A percentile compares a stretch with the other conserved stretches of the same genome.
These are phyloP conservation scores for Mollisia scopiformis DNA, from an alignment of 2,329 filamentous ascomycete genomes.

Conservation along the genomic window DNA sequence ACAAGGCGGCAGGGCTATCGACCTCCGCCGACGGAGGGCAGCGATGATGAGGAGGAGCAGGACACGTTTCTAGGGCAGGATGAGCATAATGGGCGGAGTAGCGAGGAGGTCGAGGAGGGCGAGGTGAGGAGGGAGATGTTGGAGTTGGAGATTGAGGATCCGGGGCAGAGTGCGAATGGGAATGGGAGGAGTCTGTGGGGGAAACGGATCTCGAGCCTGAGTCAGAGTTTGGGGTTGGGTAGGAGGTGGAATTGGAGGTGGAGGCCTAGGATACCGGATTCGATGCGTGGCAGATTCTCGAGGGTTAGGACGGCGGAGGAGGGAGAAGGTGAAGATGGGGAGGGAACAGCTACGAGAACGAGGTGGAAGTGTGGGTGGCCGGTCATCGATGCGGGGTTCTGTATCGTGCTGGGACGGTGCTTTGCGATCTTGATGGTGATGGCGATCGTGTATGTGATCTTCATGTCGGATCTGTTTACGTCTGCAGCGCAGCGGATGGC, in stretches of 20 bases:
- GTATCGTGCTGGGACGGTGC: slow-evolving; percentile 72
- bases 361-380: slow-evolving; percentile 25
- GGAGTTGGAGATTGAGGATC: slow-evolving; percentile 85
- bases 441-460: slow-evolving; percentile 79
- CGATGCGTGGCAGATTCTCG: not conserved
- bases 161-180: slow-evolving; percentile 37
- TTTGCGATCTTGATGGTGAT: slow-evolving; percentile 77
- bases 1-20: slow-evolving; percentile 65
- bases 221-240: not conserved
- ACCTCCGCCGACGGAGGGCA: slow-evolving; percentile 73
- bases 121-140: slow-evolving; percentile 81
- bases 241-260: slow-evolving; percentile 30
- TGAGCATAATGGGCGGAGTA: slow-evolving; percentile 55
- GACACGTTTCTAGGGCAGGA: slow-evolving; percentile 54
- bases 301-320: not conserved
- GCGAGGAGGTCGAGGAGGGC: slow-evolving; percentile 53
- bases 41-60: slow-evolving; percentile 33
- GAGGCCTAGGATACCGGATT: slow-evolving; percentile 24
- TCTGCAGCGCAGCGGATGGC: slow-evolving; percentile 63
- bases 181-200: slow-evolving; percentile 31
- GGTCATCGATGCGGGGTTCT: slow-evolving; percentile 39
- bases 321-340: not conserved
- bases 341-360: not conserved
- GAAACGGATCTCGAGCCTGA: slow-evolving; percentile 39
- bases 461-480: slow-evolving; percentile 82